A percentile compares a stretch with the other conserved stretches of the same genome.
Evolutionary conservation across 805 yeast species (phyloP).

Genomic region (Zygoascus ofunaensis): DNA sequence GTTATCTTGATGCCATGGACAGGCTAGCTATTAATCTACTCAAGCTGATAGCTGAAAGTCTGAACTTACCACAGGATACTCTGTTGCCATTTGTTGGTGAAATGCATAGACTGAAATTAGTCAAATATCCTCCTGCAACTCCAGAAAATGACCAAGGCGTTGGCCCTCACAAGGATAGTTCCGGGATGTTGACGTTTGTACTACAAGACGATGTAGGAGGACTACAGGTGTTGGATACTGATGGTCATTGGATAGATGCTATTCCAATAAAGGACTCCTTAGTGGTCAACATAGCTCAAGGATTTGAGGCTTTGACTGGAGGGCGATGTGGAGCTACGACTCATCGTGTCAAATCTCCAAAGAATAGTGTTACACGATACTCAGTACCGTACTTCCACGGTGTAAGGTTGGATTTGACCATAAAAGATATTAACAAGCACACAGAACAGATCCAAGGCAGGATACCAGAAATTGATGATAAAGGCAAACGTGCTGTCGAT

Average conservation of each 20-base stretch:
- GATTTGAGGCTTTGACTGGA: constrained; percentile 48
- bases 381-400: constrained; percentile 43
- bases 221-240: constrained; percentile 45
- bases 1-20: constrained; percentile 40
- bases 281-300: constrained; percentile 54
- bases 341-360: constrained; percentile 43
- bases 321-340: constrained; percentile 54
- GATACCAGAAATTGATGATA: constrained; percentile 24
- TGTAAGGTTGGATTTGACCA: constrained; percentile 27
- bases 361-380: constrained; percentile 25
- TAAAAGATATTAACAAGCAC: constrained; percentile 22
- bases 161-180: constrained; percentile 57
- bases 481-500: constrained; percentile 21
- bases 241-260: constrained; percentile 50
- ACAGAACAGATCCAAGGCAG: constrained; percentile 18
- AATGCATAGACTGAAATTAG: constrained; percentile 47
- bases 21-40: constrained; percentile 36
- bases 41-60: constrained; percentile 44
- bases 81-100: constrained; percentile 43
- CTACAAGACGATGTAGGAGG: constrained; percentile 48
- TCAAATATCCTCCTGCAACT: constrained; percentile 44
- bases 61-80: constrained; percentile 39
- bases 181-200: constrained; percentile 51
- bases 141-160: constrained; percentile 37
- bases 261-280: constrained; percentile 40